phyloP scores from a whole-genome alignment of 106 monocot genomes.

The Allium sativum region DNA sequence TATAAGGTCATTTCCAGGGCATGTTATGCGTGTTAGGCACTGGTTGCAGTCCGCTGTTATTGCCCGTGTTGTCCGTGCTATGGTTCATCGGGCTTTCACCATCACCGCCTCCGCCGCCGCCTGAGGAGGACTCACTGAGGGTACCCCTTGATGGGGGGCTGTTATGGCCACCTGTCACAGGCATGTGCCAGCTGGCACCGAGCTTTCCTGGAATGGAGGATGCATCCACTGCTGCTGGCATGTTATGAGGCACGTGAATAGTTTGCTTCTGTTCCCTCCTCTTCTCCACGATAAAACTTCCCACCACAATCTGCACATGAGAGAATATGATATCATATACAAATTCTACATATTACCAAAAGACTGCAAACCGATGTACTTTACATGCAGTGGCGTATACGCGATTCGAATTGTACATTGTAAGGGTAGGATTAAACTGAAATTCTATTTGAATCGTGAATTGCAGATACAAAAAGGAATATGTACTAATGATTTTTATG shows the following conservation, averaged over 20 bases:
- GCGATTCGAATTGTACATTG: too few species aligned
- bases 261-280: constrained; percentile 49
- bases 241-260: neutral
- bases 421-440: too few species aligned
- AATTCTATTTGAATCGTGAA: too few species aligned
- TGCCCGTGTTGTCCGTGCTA: constrained; percentile 21
- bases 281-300: constrained; percentile 68
- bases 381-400: too few species aligned
- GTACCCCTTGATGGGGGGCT: constrained; percentile 57
- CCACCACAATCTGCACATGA: constrained; percentile 61
- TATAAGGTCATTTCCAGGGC: constrained; percentile 41
- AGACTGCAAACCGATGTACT: too few species aligned
- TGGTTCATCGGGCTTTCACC: constrained; percentile 50
- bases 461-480: too few species aligned
- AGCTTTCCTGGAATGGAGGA: constrained; percentile 9
- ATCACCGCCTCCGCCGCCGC: constrained; percentile 37
- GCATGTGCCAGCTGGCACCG: constrained; percentile 1
- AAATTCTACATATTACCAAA: neutral
- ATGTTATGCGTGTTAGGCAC: constrained; percentile 30
- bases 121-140: constrained; percentile 49
- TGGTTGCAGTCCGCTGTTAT: constrained; percentile 32
- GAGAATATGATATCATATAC: neutral
- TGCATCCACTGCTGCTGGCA: neutral
- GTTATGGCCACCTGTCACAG: constrained; percentile 8
- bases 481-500: too few species aligned